Evolutionary conservation across 441 rosid genomes (phyloP).

Genomic region (Croton laevigatus): DNA sequence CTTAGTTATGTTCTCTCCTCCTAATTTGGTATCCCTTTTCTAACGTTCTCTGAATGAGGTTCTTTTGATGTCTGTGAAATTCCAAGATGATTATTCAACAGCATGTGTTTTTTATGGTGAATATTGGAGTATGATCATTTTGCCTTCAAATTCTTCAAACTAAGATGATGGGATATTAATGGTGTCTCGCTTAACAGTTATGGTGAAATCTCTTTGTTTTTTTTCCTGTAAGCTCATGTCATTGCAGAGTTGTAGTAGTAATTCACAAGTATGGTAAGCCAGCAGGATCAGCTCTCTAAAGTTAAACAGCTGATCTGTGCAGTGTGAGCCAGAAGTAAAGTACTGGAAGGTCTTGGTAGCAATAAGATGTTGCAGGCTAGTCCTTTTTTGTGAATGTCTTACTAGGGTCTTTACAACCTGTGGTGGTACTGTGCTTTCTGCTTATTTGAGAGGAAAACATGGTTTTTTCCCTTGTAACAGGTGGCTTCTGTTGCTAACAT

Average conservation of each 20-base stretch:
- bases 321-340: background rate
- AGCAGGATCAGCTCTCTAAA: conserved; percentile 8
- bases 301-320: background rate
- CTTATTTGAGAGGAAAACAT: background rate
- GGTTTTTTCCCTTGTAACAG: background rate
- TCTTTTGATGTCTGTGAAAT: background rate
- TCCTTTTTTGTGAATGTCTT: background rate
- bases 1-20: background rate
- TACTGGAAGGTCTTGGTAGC: conserved; percentile 4
- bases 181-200: background rate
- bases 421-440: conserved; percentile 1
- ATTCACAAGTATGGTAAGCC: background rate
- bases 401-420: background rate
- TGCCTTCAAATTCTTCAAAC: conserved; percentile 1
- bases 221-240: background rate
- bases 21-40: background rate
- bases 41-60: background rate
- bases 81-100: background rate
- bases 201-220: background rate
- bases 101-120: background rate
- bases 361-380: background rate
- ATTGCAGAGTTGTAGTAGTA: background rate
- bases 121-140: background rate
- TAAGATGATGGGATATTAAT: background rate
- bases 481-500: background rate